Percentiles rank a stretch among this genome's conserved stretches.
phyloP scores from a whole-genome alignment of 106 monocot species.

The Acorus gramineus region DNA sequence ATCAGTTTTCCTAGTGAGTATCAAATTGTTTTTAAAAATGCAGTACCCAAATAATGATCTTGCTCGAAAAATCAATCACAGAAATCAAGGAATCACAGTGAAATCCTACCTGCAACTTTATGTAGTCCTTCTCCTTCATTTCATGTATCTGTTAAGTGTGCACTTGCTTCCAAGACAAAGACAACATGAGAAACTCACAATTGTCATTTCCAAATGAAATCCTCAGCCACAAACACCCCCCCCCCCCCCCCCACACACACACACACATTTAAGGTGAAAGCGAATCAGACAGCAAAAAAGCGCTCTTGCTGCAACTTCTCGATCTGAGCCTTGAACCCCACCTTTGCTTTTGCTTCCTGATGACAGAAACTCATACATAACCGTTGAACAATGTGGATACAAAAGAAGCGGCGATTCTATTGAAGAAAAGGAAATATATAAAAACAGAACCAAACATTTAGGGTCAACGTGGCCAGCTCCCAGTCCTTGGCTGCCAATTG shows the following conservation, averaged over 20 bases:
- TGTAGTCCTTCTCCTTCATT: constrained; percentile 99
- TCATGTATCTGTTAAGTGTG: constrained; percentile 97
- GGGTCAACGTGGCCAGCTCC: constrained; percentile 81
- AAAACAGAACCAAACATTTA: constrained; percentile 40
- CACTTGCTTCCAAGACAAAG: constrained; percentile 48
- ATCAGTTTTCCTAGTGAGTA: neutral
- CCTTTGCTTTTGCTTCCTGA: constrained; percentile 82
- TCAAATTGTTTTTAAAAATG: neutral
- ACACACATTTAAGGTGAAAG: neutral
- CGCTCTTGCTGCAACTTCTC: constrained; percentile 93
- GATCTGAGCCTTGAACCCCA: constrained; percentile 81
- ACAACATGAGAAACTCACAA: no score
- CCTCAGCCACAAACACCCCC: no score
- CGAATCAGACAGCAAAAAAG: neutral
- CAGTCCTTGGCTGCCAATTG: constrained; percentile 86
- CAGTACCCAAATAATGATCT: no score
- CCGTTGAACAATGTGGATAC: neutral
- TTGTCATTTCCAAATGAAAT: no score
- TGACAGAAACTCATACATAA: constrained; percentile 1
- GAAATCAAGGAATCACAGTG: neutral
- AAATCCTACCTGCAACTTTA: constrained; percentile 82
- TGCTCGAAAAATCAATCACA: no score
- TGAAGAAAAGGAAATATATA: neutral
- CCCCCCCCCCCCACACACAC: neutral
- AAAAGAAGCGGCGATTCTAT: neutral